Conservation (phyloP, 768 basidiomycete genomes). For the Pleurotus giganteus region DNA sequence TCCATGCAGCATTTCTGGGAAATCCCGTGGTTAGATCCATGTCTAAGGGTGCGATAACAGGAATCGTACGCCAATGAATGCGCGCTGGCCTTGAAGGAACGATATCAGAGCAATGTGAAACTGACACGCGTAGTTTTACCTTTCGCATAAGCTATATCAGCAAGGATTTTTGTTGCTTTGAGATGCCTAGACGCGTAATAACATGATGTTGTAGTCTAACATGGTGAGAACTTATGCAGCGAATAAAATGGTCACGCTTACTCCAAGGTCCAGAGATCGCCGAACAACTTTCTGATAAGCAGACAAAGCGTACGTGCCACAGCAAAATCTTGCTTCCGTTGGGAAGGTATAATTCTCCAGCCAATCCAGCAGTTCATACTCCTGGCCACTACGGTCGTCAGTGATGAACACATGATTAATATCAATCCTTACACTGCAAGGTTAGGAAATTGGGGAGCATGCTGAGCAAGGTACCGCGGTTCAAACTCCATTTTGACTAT, state of each 20-base stretch:
- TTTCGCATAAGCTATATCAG: conserved; percentile 62
- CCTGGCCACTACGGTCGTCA: background rate
- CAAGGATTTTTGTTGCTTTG: conserved; percentile 78
- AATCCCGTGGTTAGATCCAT: background rate
- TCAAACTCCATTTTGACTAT: background rate
- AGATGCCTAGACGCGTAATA: conserved; percentile 86
- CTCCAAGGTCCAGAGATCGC: background rate
- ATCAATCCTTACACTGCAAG: conserved; percentile 2
- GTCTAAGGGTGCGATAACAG: background rate
- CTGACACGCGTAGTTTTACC: conserved; percentile 35
- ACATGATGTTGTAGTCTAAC: conserved; percentile 89
- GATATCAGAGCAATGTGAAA: background rate
- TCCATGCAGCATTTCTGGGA: conserved; percentile 89
- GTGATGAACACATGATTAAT: background rate
- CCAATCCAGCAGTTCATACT: conserved; percentile 5
- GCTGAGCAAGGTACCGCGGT: background rate
- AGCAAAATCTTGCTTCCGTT: conserved; percentile 2
- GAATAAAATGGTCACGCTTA: background rate
- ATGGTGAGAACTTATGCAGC: background rate
- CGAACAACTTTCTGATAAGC: conserved; percentile 3
- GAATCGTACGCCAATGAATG: conserved; percentile 76
- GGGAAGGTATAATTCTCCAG: background rate
- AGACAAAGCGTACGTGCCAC: background rate
- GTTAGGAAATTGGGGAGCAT: conserved; percentile 1
- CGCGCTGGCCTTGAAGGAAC: conserved; percentile 65